Conservation (phyloP, 768 basidiomycete genomes). For the Rhizopogon salebrosus region DNA sequence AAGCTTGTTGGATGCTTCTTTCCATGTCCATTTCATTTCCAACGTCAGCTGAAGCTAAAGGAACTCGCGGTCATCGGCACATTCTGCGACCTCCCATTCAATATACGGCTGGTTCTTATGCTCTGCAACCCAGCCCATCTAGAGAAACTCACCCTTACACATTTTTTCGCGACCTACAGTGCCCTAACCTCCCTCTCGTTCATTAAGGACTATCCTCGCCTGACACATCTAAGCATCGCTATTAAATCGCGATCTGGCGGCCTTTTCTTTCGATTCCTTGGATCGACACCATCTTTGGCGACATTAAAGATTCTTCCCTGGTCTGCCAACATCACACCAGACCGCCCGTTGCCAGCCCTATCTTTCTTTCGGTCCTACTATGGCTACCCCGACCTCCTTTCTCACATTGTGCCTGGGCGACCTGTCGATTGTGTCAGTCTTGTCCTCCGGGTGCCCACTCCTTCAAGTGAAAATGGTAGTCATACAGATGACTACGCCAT, state of each 20-base stretch:
- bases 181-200: neutral
- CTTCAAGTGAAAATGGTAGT: neutral
- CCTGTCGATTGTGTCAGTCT: neutral
- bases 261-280: neutral
- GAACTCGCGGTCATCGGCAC: neutral
- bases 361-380: neutral
- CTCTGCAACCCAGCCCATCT: neutral
- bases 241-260: neutral
- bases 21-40: neutral
- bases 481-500: neutral
- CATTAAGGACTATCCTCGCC: neutral
- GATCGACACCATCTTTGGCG: neutral
- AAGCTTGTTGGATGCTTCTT: neutral
- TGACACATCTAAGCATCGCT: neutral
- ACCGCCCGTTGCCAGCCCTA: neutral
- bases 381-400: neutral
- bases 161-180: neutral
- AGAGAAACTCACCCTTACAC: neutral
- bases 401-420: neutral
- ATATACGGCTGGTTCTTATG: neutral
- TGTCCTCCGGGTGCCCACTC: neutral
- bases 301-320: neutral
- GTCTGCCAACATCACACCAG: neutral
- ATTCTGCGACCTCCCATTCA: neutral
- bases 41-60: neutral